A percentile compares a stretch with the other conserved stretches of the same genome.
Conservation (phyloP, 208 protist species). For the Strigomonas culicis region DNA sequence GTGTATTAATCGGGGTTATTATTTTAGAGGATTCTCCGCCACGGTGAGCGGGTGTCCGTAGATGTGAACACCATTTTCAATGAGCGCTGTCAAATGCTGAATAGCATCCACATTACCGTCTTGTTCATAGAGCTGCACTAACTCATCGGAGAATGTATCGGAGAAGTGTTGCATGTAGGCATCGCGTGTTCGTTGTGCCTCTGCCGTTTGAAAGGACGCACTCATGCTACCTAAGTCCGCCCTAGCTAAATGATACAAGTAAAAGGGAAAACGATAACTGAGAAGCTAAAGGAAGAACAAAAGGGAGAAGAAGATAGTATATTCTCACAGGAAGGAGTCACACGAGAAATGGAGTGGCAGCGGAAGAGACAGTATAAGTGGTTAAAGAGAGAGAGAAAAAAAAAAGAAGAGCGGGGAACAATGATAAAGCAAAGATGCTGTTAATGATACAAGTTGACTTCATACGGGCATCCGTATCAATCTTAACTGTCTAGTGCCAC, state of each 20-base stretch:
- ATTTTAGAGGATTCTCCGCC: conserved; percentile 5
- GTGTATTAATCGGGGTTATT: not conserved
- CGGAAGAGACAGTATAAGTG: not conserved
- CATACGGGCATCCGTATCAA: not conserved
- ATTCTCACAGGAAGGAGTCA: too few species aligned
- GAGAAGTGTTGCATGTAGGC: conserved; percentile 89
- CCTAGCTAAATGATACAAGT: too few species aligned
- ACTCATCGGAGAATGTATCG: conserved; percentile 76
- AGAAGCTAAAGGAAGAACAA: too few species aligned
- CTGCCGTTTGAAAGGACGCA: conserved; percentile 14
- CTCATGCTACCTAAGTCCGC: too few species aligned
- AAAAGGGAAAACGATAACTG: too few species aligned
- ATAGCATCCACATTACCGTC: conserved; percentile 76
- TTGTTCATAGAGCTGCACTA: conserved; percentile 73
- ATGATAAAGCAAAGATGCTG: not conserved
- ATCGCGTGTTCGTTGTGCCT: conserved; percentile 55
- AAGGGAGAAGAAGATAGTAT: too few species aligned
- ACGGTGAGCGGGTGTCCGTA: conserved; percentile 68
- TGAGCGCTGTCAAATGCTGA: conserved; percentile 75
- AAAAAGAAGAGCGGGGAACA: conserved; percentile 5
- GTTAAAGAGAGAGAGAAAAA: not conserved
- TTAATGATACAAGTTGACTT: not conserved
- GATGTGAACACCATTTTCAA: conserved; percentile 77
- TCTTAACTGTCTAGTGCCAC: not conserved
- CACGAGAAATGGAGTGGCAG: too few species aligned